Evolutionary conservation across 1,284 basidiomycete genomes (phyloP).

Genomic region (Volvariella volvacea): DNA sequence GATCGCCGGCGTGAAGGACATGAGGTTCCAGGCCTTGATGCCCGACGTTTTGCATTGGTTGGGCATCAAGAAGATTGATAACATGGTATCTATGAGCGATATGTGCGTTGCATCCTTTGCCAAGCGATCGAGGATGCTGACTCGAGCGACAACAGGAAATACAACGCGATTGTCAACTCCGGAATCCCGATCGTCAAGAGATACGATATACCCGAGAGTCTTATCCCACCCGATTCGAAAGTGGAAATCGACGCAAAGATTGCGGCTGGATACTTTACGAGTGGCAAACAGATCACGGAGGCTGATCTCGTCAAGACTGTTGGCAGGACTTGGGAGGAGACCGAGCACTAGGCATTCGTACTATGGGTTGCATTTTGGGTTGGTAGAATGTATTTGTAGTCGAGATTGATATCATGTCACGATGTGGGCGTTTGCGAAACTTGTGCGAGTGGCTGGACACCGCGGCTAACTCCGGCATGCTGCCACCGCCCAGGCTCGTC

Average conservation of each 20-base stretch:
- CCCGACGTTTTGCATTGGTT: constrained; percentile 94
- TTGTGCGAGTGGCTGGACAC: too few relatives aligned
- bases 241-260: constrained; percentile 97
- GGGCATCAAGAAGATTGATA: constrained; percentile 85
- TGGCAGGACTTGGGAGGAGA: constrained; percentile 85
- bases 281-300: constrained; percentile 68
- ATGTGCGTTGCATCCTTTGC: constrained; percentile 43
- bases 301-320: constrained; percentile 81
- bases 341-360: constrained; percentile 46
- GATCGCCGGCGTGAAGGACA: constrained; percentile 94
- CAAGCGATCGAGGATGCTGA: neutral
- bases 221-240: constrained; percentile 86
- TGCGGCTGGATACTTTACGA: constrained; percentile 86
- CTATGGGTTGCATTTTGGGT: too few relatives aligned
- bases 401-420: too few relatives aligned
- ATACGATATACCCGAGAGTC: constrained; percentile 82
- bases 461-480: neutral
- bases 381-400: too few relatives aligned
- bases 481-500: neutral
- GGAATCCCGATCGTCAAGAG: constrained; percentile 82
- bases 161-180: constrained; percentile 84
- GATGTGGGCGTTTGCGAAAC: too few relatives aligned
- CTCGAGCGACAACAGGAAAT: constrained; percentile 69
- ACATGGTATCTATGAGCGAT: constrained; percentile 90
- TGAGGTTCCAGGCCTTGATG: constrained; percentile 94